Percentiles rank a stretch among this genome's conserved stretches.
phyloP scores from a whole-genome alignment of 805 yeast species.

The Suhomyces vadensis region DNA sequence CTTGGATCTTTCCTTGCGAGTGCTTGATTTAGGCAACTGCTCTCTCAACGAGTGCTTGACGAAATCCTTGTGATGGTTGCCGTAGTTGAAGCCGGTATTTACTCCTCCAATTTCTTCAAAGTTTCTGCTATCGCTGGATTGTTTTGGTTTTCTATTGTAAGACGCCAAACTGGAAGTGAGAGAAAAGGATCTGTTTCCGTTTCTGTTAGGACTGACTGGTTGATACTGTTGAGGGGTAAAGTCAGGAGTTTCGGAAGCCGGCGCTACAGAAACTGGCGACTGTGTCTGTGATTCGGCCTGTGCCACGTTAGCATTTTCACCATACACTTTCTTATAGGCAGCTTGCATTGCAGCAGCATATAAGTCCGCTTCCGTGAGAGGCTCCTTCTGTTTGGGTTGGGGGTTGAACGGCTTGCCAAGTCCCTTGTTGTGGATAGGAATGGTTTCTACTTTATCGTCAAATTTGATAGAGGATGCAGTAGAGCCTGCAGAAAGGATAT shows the following conservation, averaged over 20 bases:
- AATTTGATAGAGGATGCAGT: slow-evolving; percentile 39
- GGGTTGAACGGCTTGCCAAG: slow-evolving; percentile 1
- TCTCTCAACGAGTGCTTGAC: slow-evolving; percentile 32
- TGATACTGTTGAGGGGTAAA: background rate
- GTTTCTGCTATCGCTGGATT: background rate
- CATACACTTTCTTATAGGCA: slow-evolving; percentile 26
- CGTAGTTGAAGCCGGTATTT: slow-evolving; percentile 23
- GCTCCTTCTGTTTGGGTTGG: slow-evolving; percentile 2
- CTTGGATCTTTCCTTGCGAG: slow-evolving; percentile 26
- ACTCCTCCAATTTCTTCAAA: slow-evolving; percentile 17
- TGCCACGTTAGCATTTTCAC: slow-evolving; percentile 9
- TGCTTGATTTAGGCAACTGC: slow-evolving; percentile 12
- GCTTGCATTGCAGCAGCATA: slow-evolving; percentile 26
- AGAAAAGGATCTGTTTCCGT: slow-evolving; percentile 1
- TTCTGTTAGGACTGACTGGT: background rate
- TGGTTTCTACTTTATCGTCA: slow-evolving; percentile 38
- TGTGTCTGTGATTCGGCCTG: background rate
- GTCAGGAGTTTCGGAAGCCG: background rate
- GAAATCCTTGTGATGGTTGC: slow-evolving; percentile 35
- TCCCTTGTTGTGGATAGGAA: slow-evolving; percentile 22
- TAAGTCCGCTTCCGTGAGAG: slow-evolving; percentile 15
- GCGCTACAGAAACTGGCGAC: background rate
- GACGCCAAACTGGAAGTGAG: slow-evolving; percentile 1
- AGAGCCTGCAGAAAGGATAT: slow-evolving; percentile 20
- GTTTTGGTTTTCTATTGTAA: background rate